These are phyloP conservation scores for Clarkia xantiana DNA, from an alignment of 345 rosid genomes.

Conservation along the genomic window DNA sequence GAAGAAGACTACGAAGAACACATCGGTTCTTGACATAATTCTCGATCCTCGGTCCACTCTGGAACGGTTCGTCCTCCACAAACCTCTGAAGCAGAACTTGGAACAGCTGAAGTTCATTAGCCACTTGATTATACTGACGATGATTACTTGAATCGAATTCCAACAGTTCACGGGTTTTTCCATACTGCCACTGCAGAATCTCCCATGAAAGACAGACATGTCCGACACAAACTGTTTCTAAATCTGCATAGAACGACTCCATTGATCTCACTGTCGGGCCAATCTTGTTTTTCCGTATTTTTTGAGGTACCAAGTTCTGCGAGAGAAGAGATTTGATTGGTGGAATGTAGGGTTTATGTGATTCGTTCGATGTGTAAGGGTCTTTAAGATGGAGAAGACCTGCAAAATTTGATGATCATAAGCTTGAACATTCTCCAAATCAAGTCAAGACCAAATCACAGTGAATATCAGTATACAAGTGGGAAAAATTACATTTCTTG, in stretches of 20 bases:
- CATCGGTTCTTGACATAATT: constrained; percentile 49
- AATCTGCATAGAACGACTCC: constrained; percentile 35
- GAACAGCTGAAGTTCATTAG: constrained; percentile 64
- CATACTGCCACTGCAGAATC: constrained; percentile 68
- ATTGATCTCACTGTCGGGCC: constrained; percentile 26
- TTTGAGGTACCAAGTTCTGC: constrained; percentile 31
- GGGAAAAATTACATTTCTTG: no score
- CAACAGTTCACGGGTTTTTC: constrained; percentile 32
- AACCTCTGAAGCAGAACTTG: constrained; percentile 71
- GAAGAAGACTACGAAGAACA: constrained; percentile 42
- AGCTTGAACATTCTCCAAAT: no score
- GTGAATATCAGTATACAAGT: no score
- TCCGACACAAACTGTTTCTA: constrained; percentile 70
- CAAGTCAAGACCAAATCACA: no score
- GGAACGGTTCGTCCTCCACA: constrained; percentile 73
- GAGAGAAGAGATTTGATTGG: constrained; percentile 15
- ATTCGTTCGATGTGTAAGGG: constrained; percentile 9
- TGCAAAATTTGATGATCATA: constrained; percentile 7
- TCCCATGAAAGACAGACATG: constrained; percentile 86
- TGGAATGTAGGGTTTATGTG: constrained; percentile 11
- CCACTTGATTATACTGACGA: constrained; percentile 49
- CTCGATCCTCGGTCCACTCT: constrained; percentile 36
- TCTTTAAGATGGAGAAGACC: constrained; percentile 50
- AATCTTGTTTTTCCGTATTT: constrained; percentile 17
- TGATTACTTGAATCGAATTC: constrained; percentile 19